A percentile compares a stretch with the other conserved stretches of the same genome.
phyloP scores from a whole-genome alignment of 202 grass and related monocot genomes.

The Bolboschoenoplectus hybrid region DNA sequence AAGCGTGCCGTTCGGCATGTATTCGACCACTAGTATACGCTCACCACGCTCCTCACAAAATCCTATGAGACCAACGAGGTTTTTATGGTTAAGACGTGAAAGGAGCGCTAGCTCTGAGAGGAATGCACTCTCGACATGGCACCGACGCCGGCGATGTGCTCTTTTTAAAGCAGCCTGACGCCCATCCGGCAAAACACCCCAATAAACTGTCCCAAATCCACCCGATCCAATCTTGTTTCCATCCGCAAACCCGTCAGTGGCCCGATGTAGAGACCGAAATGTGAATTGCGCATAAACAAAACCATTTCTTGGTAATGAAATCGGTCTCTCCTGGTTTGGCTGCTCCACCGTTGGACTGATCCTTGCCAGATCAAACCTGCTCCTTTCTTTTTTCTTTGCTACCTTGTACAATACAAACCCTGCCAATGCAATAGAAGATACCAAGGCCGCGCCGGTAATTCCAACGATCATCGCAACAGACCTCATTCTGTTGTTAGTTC shows the following conservation, averaged over 20 bases:
- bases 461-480: slow-evolving; percentile 36
- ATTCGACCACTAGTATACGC: slow-evolving; percentile 81
- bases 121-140: slow-evolving; percentile 70
- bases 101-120: slow-evolving; percentile 70
- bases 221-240: slow-evolving; percentile 66
- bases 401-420: slow-evolving; percentile 36
- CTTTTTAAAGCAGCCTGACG: slow-evolving; percentile 78
- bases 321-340: slow-evolving; percentile 23
- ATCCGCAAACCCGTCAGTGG: slow-evolving; percentile 59
- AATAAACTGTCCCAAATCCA: slow-evolving; percentile 82
- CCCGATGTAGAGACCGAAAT: slow-evolving; percentile 46
- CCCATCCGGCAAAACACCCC: slow-evolving; percentile 63
- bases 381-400: slow-evolving; percentile 42
- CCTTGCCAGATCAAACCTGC: slow-evolving; percentile 31
- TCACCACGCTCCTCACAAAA: slow-evolving; percentile 82
- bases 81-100: slow-evolving; percentile 82
- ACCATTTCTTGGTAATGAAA: slow-evolving; percentile 34
- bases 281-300: slow-evolving; percentile 68
- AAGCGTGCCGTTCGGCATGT: slow-evolving; percentile 75
- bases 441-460: slow-evolving; percentile 21
- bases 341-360: slow-evolving; percentile 31
- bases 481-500: not conserved
- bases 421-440: slow-evolving; percentile 30
- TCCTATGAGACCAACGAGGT: slow-evolving; percentile 73
- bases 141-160: slow-evolving; percentile 37